These are phyloP conservation scores for Claviceps purpurea DNA, from an alignment of 2,329 filamentous ascomycete genomes.

Conservation along the genomic window DNA sequence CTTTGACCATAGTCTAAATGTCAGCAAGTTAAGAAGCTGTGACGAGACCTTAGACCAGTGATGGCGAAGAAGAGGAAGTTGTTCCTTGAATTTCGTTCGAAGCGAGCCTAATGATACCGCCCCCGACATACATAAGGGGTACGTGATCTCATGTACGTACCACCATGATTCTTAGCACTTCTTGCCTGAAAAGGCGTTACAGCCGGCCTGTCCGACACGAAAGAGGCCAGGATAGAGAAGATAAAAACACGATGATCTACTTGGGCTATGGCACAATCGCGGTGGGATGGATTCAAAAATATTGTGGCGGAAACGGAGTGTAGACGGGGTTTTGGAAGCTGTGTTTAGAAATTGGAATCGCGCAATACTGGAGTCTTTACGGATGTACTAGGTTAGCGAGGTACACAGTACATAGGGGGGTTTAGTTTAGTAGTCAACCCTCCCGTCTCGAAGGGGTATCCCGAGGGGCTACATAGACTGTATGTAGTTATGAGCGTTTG, in stretches of 20 bases:
- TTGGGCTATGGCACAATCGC: neutral
- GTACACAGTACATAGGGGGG: too few relatives aligned
- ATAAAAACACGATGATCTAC: neutral
- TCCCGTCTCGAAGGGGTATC: too few relatives aligned
- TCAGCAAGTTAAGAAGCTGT: slow-evolving; percentile 54
- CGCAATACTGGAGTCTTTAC: too few relatives aligned
- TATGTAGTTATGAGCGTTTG: too few relatives aligned
- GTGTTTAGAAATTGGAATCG: too few relatives aligned
- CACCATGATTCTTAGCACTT: slow-evolving; percentile 17
- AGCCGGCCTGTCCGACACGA: neutral
- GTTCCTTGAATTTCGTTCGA: neutral
- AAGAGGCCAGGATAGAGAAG: too few relatives aligned
- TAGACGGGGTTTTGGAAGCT: too few relatives aligned
- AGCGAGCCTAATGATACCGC: neutral
- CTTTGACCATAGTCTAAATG: slow-evolving; percentile 60
- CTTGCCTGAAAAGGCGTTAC: neutral
- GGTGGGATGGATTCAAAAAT: neutral
- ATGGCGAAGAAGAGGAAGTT: slow-evolving; percentile 1
- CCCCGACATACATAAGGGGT: neutral
- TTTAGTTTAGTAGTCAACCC: too few relatives aligned
- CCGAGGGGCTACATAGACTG: too few relatives aligned
- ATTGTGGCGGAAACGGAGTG: neutral
- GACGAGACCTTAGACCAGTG: slow-evolving; percentile 21
- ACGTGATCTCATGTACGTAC: slow-evolving; percentile 12
- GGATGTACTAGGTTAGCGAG: too few relatives aligned